Percentiles rank a stretch among this genome's conserved stretches.
These are phyloP conservation scores for Aspergillus carlsbadensis DNA, from an alignment of 495 filamentous ascomycete genomes.

Conservation along the genomic window DNA sequence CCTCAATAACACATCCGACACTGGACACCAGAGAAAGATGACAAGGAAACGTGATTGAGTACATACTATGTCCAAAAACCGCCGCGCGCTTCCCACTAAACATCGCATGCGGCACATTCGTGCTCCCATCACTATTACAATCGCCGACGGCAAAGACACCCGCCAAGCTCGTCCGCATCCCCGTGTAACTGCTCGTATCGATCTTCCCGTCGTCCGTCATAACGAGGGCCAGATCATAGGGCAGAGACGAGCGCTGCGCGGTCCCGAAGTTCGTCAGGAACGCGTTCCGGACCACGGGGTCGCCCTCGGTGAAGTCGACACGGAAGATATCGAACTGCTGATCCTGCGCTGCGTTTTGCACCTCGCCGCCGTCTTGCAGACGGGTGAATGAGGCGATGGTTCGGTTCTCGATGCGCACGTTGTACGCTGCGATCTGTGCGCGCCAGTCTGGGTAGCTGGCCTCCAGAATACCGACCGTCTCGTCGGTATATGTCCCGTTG, in stretches of 20 bases:
- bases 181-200: slow-evolving; percentile 31
- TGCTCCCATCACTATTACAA: slow-evolving; percentile 54
- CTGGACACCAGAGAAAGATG: not conserved
- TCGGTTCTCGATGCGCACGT: slow-evolving; percentile 53
- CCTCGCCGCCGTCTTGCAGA: slow-evolving; percentile 37
- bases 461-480: slow-evolving; percentile 32
- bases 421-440: slow-evolving; percentile 44
- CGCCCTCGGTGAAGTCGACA: slow-evolving; percentile 51
- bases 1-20: not conserved
- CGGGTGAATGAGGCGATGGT: slow-evolving; percentile 49
- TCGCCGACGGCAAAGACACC: slow-evolving; percentile 58
- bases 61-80: slow-evolving; percentile 55
- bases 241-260: slow-evolving; percentile 39
- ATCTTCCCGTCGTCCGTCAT: slow-evolving; percentile 45
- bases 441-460: slow-evolving; percentile 44
- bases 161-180: slow-evolving; percentile 45
- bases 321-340: slow-evolving; percentile 49
- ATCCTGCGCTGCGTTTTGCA: slow-evolving; percentile 38
- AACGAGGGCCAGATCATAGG: slow-evolving; percentile 38
- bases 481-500: slow-evolving; percentile 53
- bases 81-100: slow-evolving; percentile 56
- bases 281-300: slow-evolving; percentile 41
- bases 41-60: not conserved
- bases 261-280: slow-evolving; percentile 52
- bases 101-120: slow-evolving; percentile 61